These are phyloP conservation scores for Eutrema heterophyllum DNA, from an alignment of 345 rosid species.

Conservation along the genomic window DNA sequence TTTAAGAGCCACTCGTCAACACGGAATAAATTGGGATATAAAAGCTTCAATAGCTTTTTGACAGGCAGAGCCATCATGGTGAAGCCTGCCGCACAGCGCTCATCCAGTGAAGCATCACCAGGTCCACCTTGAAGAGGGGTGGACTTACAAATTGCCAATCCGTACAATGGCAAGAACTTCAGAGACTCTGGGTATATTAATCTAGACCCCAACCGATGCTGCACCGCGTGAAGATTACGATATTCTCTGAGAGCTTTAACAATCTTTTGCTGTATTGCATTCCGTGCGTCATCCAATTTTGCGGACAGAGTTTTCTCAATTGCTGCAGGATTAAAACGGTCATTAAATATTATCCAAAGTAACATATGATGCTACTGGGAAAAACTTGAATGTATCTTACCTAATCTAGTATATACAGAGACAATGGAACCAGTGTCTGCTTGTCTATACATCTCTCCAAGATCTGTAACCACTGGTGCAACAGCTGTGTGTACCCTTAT, in stretches of 20 bases:
- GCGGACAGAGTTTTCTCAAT: constrained; percentile 81
- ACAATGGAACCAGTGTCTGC: constrained; percentile 92
- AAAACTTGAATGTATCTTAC: constrained; percentile 37
- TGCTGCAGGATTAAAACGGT: constrained; percentile 49
- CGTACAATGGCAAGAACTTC: constrained; percentile 75
- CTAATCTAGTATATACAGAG: constrained; percentile 81
- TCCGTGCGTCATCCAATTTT: constrained; percentile 95
- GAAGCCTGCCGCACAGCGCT: constrained; percentile 90
- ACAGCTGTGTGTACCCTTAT: constrained; percentile 94
- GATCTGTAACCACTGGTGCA: constrained; percentile 86
- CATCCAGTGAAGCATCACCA: constrained; percentile 83
- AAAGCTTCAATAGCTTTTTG: constrained; percentile 71
- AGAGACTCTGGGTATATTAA: constrained; percentile 92
- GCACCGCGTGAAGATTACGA: constrained; percentile 84
- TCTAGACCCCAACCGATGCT: constrained; percentile 93
- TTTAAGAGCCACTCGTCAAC: constrained; percentile 75
- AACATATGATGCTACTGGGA: constrained; percentile 10
- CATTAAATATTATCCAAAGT: constrained; percentile 18
- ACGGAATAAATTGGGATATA: constrained; percentile 83
- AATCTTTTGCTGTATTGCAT: constrained; percentile 65
- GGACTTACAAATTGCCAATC: constrained; percentile 85
- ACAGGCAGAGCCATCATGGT: constrained; percentile 97
- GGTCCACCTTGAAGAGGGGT: constrained; percentile 83
- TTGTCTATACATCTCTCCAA: constrained; percentile 93
- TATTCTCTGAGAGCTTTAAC: constrained; percentile 91